A percentile compares a stretch with the other conserved stretches of the same genome.
Evolutionary conservation across 768 basidiomycete species (phyloP).

Genomic region (Russula foetens): DNA sequence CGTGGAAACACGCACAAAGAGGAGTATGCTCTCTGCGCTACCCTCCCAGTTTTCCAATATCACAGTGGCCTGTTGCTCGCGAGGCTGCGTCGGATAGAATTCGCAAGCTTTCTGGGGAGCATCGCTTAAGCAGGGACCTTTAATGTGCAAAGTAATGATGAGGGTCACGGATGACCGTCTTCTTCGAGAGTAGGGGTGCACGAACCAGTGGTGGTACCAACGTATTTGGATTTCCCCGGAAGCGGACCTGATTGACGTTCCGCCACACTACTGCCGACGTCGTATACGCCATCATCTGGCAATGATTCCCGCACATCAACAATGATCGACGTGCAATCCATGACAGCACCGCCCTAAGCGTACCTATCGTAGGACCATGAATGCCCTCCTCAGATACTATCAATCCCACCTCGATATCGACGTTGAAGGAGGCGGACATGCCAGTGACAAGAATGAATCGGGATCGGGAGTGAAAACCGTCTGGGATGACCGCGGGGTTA

Average conservation of each 20-base stretch:
- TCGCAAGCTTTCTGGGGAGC: background rate
- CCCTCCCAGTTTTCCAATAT: background rate
- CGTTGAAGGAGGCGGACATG: background rate
- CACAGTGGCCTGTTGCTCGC: background rate
- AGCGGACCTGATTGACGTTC: background rate
- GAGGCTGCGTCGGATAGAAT: background rate
- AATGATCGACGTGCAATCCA: background rate
- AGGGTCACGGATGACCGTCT: background rate
- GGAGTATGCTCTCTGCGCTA: background rate
- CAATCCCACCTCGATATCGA: background rate
- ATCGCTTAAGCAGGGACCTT: background rate
- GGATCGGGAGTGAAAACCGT: background rate
- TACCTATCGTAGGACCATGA: background rate
- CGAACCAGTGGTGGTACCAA: background rate
- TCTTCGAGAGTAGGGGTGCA: background rate
- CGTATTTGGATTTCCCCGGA: background rate
- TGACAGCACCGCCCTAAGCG: background rate
- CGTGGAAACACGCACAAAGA: background rate
- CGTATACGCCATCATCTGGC: background rate
- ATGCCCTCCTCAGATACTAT: background rate
- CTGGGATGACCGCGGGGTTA: too few relatives aligned
- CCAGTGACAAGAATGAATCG: background rate
- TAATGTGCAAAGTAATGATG: background rate
- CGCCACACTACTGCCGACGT: background rate
- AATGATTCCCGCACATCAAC: background rate